phyloP scores from a whole-genome alignment of 2,329 filamentous ascomycete species.

The Chaetomium sp. region DNA sequence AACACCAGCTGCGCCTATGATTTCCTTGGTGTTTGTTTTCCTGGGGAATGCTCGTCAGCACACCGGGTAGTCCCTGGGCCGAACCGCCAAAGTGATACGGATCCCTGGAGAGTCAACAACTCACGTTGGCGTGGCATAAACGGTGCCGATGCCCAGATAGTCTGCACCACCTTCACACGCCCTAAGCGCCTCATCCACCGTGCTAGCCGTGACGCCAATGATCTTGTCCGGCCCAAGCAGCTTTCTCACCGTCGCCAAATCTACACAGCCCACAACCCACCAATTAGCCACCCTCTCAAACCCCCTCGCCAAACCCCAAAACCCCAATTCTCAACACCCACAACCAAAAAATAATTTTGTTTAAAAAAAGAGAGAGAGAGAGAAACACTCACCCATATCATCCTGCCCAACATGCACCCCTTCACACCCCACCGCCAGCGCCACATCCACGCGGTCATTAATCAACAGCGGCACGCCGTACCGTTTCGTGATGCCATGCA shows the following conservation, averaged over 20 bases:
- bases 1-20: constrained; percentile 68
- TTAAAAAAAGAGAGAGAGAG: background rate
- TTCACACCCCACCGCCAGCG: constrained; percentile 76
- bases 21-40: constrained; percentile 79
- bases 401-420: constrained; percentile 94
- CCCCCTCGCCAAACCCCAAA: too few relatives aligned
- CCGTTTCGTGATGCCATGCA: constrained; percentile 64
- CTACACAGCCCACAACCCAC: constrained; percentile 29
- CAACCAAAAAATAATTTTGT: too few relatives aligned
- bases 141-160: constrained; percentile 85
- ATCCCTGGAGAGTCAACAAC: constrained; percentile 14
- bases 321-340: too few relatives aligned
- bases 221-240: constrained; percentile 72
- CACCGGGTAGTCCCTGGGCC: background rate
- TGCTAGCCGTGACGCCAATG: constrained; percentile 82
- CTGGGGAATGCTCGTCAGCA: constrained; percentile 27
- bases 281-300: too few relatives aligned
- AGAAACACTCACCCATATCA: constrained; percentile 62
- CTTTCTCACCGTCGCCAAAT: constrained; percentile 57
- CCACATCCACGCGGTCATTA: constrained; percentile 89
- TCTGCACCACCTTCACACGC: constrained; percentile 74
- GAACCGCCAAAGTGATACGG: background rate
- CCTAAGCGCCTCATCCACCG: constrained; percentile 60
- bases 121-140: constrained; percentile 74
- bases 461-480: constrained; percentile 75